phyloP scores from a whole-genome alignment of 495 filamentous ascomycete genomes.

The Aspergillus taichungensis region DNA sequence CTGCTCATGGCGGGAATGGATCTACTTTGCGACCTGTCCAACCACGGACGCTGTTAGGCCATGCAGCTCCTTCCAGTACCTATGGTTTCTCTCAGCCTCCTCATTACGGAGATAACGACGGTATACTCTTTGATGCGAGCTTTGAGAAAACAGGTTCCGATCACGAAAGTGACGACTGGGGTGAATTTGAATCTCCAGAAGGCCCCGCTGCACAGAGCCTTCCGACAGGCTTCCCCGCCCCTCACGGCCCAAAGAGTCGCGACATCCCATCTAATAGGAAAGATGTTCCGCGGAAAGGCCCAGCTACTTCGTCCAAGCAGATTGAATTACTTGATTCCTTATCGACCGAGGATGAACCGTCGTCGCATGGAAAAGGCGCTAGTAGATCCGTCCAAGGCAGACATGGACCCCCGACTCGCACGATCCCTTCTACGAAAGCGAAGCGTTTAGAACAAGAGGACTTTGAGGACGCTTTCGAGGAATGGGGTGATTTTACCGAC shows the following conservation, averaged over 20 bases:
- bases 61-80: neutral
- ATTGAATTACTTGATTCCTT: slow-evolving; percentile 20
- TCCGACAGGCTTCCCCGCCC: neutral
- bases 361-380: neutral
- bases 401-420: neutral
- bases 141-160: slow-evolving; percentile 20
- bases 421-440: slow-evolving; percentile 11
- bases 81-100: slow-evolving; percentile 8
- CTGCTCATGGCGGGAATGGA: slow-evolving; percentile 3
- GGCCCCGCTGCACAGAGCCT: slow-evolving; percentile 48
- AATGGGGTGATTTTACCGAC: slow-evolving; percentile 37
- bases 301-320: neutral
- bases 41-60: slow-evolving; percentile 1
- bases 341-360: slow-evolving; percentile 14
- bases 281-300: neutral
- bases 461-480: slow-evolving; percentile 33
- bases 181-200: slow-evolving; percentile 60
- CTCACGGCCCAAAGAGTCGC: too few species aligned
- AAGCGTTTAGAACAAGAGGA: slow-evolving; percentile 53
- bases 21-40: slow-evolving; percentile 1
- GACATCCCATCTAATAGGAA: too few species aligned
- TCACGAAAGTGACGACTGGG: slow-evolving; percentile 61
- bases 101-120: slow-evolving; percentile 20
- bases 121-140: slow-evolving; percentile 40
- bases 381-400: slow-evolving; percentile 1